Percentiles rank a stretch among this genome's conserved stretches.
phyloP scores from a whole-genome alignment of 1,284 basidiomycete genomes.

The Pyrrhoderma noxium region DNA sequence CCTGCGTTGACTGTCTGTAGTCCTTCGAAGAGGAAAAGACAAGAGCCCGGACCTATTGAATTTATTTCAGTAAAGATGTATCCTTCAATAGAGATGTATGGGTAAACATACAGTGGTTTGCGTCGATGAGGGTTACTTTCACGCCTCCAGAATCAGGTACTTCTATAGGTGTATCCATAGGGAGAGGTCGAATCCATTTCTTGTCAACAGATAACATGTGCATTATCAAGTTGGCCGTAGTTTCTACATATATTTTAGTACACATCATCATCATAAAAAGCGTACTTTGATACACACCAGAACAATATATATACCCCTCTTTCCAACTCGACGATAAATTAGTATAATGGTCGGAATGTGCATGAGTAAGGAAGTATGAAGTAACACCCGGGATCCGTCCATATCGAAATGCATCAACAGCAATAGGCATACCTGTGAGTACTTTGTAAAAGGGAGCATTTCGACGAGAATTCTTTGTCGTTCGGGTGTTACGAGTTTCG shows the following conservation, averaged over 20 bases:
- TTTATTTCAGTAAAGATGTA: background rate
- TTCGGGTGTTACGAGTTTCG: constrained; percentile 42
- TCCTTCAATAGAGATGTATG: background rate
- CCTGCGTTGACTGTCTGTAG: constrained; percentile 83
- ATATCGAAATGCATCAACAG: constrained; percentile 93
- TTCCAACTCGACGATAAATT: constrained; percentile 84
- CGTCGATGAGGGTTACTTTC: constrained; percentile 88
- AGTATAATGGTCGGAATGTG: constrained; percentile 49
- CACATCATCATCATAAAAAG: background rate
- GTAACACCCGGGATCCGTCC: constrained; percentile 83
- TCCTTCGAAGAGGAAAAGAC: constrained; percentile 91
- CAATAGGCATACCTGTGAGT: constrained; percentile 95
- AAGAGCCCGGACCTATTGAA: constrained; percentile 75
- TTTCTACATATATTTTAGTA: constrained; percentile 31
- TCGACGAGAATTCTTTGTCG: constrained; percentile 47
- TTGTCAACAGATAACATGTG: constrained; percentile 85
- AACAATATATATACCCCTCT: constrained; percentile 92
- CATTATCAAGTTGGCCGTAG: constrained; percentile 84
- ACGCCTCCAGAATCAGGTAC: constrained; percentile 86
- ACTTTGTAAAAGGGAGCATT: constrained; percentile 93
- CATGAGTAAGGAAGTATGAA: constrained; percentile 84
- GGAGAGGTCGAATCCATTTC: constrained; percentile 82
- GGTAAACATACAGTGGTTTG: constrained; percentile 80
- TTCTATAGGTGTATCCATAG: constrained; percentile 67
- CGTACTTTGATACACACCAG: constrained; percentile 32